Evolutionary conservation across 768 basidiomycete genomes (phyloP).

Genomic region (Collybiopsis confluens): DNA sequence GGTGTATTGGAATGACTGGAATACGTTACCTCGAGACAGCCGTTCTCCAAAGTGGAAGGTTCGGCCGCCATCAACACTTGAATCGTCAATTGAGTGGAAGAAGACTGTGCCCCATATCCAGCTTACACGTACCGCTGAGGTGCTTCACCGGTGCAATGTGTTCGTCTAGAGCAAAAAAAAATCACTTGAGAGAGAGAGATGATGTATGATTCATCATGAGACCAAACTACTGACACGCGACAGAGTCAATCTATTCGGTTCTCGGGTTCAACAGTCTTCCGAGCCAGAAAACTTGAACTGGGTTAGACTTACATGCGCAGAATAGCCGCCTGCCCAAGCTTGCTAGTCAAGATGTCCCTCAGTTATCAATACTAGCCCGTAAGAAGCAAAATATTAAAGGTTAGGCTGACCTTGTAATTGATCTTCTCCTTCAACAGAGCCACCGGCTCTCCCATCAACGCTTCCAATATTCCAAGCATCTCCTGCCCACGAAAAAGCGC

Average conservation of each 20-base stretch:
- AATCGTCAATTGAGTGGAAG: neutral
- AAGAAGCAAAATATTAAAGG: neutral
- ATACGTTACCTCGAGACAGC: constrained; percentile 10
- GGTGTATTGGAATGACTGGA: neutral
- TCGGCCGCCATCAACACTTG: constrained; percentile 13
- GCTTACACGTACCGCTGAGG: constrained; percentile 2
- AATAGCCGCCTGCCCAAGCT: constrained; percentile 11
- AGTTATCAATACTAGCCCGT: neutral
- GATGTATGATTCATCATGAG: neutral
- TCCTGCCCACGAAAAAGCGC: constrained; percentile 8
- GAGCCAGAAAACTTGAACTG: neutral
- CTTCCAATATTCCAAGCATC: constrained; percentile 3
- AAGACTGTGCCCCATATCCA: neutral
- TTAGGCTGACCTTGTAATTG: constrained; percentile 13
- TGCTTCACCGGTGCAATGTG: constrained; percentile 10
- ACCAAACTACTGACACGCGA: constrained; percentile 6
- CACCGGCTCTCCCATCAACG: constrained; percentile 13
- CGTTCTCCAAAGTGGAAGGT: constrained; percentile 11
- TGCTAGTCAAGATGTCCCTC: neutral
- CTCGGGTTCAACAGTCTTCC: neutral
- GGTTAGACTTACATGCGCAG: constrained; percentile 11
- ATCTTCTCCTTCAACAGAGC: constrained; percentile 16
- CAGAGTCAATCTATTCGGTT: constrained; percentile 10
- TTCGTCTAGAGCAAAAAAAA: constrained; percentile 1
- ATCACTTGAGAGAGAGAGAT: too few species aligned